Evolutionary conservation across 2,329 filamentous ascomycete genomes (phyloP).

Genomic region (Fusarium nisikadoi): DNA sequence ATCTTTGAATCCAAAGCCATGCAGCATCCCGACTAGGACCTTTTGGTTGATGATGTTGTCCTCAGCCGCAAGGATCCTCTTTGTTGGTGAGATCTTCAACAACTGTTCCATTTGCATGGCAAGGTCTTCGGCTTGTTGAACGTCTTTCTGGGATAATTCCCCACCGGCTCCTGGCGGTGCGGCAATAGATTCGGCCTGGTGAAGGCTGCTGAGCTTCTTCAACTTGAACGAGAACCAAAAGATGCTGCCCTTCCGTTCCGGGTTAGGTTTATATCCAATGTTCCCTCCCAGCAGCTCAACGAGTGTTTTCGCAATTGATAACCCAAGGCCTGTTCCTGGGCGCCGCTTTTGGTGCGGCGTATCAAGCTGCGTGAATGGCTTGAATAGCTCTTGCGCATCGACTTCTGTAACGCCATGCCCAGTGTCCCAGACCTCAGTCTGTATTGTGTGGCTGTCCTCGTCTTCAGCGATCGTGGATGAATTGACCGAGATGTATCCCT

Average conservation of each 20-base stretch:
- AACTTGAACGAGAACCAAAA: constrained; percentile 6
- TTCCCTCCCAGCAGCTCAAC: background rate
- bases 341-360: background rate
- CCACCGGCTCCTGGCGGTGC: fast-evolving
- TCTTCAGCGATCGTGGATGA: background rate
- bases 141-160: background rate
- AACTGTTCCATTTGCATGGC: background rate
- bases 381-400: background rate
- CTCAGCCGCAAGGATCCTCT: background rate
- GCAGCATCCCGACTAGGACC: constrained; percentile 1
- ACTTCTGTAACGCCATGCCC: background rate
- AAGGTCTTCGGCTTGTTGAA: background rate
- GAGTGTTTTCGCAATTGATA: constrained; percentile 6
- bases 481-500: background rate
- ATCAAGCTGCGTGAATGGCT: constrained; percentile 5
- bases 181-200: background rate
- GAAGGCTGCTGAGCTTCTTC: background rate
- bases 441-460: background rate
- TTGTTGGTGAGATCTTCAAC: background rate
- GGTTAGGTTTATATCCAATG: background rate
- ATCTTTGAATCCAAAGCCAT: background rate
- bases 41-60: constrained; percentile 15
- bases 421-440: background rate
- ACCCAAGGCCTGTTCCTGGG: background rate
- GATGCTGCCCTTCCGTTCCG: background rate